Conservation (phyloP, 176 grass and related monocot species). For the Carex parvula region DNA sequence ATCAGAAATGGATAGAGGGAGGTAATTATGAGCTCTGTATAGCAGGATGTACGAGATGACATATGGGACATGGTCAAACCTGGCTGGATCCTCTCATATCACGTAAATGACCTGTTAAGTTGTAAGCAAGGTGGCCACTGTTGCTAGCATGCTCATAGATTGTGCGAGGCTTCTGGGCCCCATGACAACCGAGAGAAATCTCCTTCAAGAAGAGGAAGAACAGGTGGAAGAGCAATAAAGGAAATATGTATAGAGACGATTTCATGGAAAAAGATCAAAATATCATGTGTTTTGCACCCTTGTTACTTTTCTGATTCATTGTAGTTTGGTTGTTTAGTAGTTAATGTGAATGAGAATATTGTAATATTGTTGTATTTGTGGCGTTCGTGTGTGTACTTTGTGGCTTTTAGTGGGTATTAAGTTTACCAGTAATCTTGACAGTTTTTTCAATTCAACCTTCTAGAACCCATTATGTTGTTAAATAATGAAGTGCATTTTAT, state of each 20-base stretch:
- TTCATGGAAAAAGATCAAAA: not conserved
- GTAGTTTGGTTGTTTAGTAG: constrained; percentile 14
- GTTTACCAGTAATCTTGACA: not conserved
- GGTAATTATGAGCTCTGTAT: constrained; percentile 98
- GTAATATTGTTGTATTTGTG: constrained; percentile 2
- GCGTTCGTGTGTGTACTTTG: not conserved
- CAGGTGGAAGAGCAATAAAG: constrained; percentile 75
- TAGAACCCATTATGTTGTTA: not conserved
- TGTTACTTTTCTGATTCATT: constrained; percentile 6
- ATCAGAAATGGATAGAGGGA: constrained; percentile 98
- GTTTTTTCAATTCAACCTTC: not conserved
- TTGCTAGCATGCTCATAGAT: constrained; percentile 95
- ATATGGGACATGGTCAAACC: constrained; percentile 99
- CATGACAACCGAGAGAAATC: constrained; percentile 98
- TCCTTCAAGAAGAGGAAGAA: constrained; percentile 99
- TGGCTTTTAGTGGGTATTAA: not conserved
- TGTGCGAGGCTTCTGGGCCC: constrained; percentile 95
- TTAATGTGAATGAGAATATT: not conserved
- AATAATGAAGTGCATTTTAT: not conserved
- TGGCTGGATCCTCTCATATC: constrained; percentile 58
- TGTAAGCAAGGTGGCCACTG: constrained; percentile 95
- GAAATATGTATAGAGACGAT: not conserved
- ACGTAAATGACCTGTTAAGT: constrained; percentile 63
- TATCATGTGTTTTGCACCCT: not conserved
- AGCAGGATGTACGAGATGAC: constrained; percentile 96